Percentiles rank a stretch among this genome's conserved stretches.
Conservation (phyloP, 2,329 filamentous ascomycete genomes). For the Beauveria sp. region DNA sequence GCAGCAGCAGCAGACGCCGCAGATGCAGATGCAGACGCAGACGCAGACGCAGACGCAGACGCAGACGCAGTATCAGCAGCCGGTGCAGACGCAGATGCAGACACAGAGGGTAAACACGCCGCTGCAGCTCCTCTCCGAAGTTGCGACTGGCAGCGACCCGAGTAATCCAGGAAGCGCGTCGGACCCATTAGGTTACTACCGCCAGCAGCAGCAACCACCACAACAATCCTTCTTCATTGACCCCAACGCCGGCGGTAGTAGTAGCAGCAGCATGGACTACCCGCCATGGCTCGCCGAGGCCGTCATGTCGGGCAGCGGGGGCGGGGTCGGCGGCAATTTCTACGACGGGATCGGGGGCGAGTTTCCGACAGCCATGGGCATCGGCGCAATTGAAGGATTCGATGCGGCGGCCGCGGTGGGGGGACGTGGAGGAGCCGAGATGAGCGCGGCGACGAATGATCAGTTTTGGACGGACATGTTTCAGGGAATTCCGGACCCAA, state of each 20-base stretch:
- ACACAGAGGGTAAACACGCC: conserved; percentile 40
- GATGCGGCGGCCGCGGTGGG: conserved; percentile 10
- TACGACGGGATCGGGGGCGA: neutral
- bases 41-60: conserved; percentile 11
- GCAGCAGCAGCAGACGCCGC: conserved; percentile 10
- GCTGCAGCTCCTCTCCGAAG: conserved; percentile 49
- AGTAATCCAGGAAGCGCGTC: conserved; percentile 13
- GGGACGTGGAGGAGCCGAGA: neutral
- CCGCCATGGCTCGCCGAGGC: conserved; percentile 10
- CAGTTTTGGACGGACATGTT: conserved; percentile 33
- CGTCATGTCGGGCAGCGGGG: neutral
- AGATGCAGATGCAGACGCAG: neutral
- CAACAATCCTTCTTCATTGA: neutral
- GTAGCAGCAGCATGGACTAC: neutral
- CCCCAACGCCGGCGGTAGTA: neutral
- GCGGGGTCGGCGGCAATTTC: neutral
- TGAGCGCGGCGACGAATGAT: conserved; percentile 26
- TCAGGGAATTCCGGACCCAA: conserved; percentile 26
- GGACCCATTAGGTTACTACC: neutral
- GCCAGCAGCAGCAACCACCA: neutral
- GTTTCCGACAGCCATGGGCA: conserved; percentile 3
- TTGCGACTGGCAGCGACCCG: conserved; percentile 40
- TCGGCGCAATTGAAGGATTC: neutral
- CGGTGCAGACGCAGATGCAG: too few relatives aligned
- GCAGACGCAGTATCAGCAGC: conserved; percentile 14